phyloP scores from a whole-genome alignment of 768 basidiomycete genomes.

The Amyloporia xantha region DNA sequence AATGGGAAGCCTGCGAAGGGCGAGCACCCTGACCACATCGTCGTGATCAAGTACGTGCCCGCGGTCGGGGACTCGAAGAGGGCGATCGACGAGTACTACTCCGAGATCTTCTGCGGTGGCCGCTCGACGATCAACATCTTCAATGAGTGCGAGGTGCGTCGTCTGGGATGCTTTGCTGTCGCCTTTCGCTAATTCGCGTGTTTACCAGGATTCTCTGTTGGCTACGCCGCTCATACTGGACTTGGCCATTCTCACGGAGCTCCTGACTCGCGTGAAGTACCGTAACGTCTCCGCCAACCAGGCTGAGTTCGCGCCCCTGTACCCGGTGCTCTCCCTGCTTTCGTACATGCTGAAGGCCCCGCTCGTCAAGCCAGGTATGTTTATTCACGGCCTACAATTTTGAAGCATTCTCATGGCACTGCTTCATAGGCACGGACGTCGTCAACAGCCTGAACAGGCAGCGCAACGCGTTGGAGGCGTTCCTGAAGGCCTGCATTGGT shows the following conservation, averaged over 20 bases:
- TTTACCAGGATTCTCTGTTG: conserved; percentile 76
- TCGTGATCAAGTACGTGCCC: conserved; percentile 96
- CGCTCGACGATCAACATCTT: conserved; percentile 93
- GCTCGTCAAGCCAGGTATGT: conserved; percentile 83
- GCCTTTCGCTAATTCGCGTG: conserved; percentile 10
- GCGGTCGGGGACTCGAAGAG: conserved; percentile 97
- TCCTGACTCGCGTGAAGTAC: conserved; percentile 90
- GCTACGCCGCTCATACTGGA: conserved; percentile 96
- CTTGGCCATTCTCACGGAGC: conserved; percentile 86
- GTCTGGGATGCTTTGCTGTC: not conserved
- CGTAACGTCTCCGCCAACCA: conserved; percentile 44
- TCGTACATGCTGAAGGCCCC: conserved; percentile 98
- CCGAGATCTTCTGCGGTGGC: conserved; percentile 96
- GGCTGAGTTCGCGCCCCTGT: conserved; percentile 73
- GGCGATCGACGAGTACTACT: conserved; percentile 99
- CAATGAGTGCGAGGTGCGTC: conserved; percentile 88
- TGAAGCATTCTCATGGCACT: too few relatives aligned
- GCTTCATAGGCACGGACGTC: conserved; percentile 65
- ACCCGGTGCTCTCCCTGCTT: conserved; percentile 87
- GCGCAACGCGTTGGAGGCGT: conserved; percentile 87
- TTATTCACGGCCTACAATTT: too few relatives aligned
- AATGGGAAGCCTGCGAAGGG: conserved; percentile 60
- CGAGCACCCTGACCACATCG: conserved; percentile 95
- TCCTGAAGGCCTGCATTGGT: conserved; percentile 92
- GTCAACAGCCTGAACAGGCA: conserved; percentile 95